Conservation (phyloP, 257 asterid species). For the Primulina huaijiensis region DNA sequence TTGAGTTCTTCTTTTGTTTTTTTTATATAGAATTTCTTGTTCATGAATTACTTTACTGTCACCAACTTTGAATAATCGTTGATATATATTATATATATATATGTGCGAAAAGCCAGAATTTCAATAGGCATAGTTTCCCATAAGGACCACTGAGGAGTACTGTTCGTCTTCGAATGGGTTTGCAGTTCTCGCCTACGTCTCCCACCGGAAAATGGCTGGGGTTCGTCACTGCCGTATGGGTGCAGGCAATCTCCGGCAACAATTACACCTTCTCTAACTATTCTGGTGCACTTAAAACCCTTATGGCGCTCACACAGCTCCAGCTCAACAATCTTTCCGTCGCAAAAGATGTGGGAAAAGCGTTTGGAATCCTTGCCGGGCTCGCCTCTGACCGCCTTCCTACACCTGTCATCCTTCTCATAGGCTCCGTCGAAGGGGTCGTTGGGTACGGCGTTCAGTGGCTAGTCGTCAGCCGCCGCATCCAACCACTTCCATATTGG, state of each 20-base stretch:
- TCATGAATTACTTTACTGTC: no score
- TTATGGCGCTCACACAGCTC: conserved; percentile 89
- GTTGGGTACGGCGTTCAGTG: conserved; percentile 94
- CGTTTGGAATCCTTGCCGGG: conserved; percentile 90
- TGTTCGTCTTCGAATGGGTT: conserved; percentile 35
- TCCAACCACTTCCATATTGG: conserved; percentile 94
- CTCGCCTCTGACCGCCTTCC: conserved; percentile 83
- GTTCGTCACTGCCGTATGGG: conserved; percentile 95
- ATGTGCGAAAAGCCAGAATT: not conserved
- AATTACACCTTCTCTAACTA: conserved; percentile 93
- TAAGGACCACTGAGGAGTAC: not conserved
- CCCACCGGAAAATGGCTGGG: conserved; percentile 94
- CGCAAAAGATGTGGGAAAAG: conserved; percentile 91
- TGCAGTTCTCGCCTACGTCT: conserved; percentile 48
- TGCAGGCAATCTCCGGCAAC: conserved; percentile 93
- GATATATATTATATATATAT: no score
- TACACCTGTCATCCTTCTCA: conserved; percentile 65
- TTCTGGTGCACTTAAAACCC: conserved; percentile 77
- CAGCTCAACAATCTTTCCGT: conserved; percentile 92
- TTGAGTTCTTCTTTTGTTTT: no score
- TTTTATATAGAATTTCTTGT: no score
- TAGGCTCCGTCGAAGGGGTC: conserved; percentile 81
- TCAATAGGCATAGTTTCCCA: not conserved
- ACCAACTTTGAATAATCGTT: no score
- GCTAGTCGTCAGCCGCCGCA: conserved; percentile 88